Evolutionary conservation across 257 asterid genomes (phyloP).

Genomic region (Nicotiana undulata): DNA sequence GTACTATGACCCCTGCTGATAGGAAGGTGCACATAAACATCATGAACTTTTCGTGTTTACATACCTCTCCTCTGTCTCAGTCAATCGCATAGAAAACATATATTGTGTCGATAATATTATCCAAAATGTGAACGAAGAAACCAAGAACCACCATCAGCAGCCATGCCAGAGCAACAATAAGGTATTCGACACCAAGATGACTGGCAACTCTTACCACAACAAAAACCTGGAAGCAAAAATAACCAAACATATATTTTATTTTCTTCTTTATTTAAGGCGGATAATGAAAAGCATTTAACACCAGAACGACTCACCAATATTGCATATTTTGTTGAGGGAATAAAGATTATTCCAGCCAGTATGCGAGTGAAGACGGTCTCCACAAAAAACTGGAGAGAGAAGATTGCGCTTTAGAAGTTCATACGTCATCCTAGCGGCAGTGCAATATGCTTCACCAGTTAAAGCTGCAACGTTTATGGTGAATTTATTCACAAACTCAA

Average conservation of each 20-base stretch:
- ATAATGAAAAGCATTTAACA: neutral
- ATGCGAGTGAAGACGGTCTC: conserved; percentile 90
- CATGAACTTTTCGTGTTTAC: conserved; percentile 71
- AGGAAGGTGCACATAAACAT: conserved; percentile 89
- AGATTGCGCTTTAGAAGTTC: conserved; percentile 95
- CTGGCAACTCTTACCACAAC: conserved; percentile 42
- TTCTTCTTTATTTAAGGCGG: neutral
- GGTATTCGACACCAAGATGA: conserved; percentile 65
- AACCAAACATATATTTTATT: neutral
- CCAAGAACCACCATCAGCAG: conserved; percentile 57
- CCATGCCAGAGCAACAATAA: conserved; percentile 73
- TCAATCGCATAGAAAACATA: conserved; percentile 90
- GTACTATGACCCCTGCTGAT: conserved; percentile 76
- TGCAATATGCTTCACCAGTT: conserved; percentile 94
- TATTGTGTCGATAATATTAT: conserved; percentile 69
- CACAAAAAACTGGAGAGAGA: conserved; percentile 76
- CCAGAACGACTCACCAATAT: conserved; percentile 50
- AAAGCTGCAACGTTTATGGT: conserved; percentile 85
- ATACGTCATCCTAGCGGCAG: conserved; percentile 78
- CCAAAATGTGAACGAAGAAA: conserved; percentile 68
- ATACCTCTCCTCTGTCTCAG: conserved; percentile 81
- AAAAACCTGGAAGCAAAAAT: conserved; percentile 46
- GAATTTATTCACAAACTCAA: conserved; percentile 89
- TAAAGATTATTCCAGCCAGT: conserved; percentile 69
- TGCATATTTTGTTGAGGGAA: conserved; percentile 74